A percentile compares a stretch with the other conserved stretches of the same genome.
phyloP scores from a whole-genome alignment of 2,329 filamentous ascomycete genomes.

The Epichloe festucae region DNA sequence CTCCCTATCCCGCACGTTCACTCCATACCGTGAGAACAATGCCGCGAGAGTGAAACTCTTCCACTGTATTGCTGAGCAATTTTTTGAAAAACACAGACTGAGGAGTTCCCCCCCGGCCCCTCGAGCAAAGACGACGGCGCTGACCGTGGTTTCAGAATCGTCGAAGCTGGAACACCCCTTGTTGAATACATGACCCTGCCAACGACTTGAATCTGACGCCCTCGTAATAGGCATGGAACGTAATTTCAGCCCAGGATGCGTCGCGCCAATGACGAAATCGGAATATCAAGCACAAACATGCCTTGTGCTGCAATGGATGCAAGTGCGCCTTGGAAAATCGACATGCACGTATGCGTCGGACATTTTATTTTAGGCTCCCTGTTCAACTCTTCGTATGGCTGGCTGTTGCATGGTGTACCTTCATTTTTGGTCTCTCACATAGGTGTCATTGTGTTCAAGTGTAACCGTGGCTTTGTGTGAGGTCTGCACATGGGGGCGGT shows the following conservation, averaged over 20 bases:
- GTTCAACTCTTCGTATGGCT: neutral
- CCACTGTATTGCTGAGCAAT: neutral
- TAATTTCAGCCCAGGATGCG: neutral
- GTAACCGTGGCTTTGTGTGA: neutral
- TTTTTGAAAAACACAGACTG: neutral
- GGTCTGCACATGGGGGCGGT: neutral
- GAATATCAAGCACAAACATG: neutral
- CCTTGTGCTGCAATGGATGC: neutral
- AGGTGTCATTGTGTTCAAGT: neutral
- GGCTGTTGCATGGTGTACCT: neutral
- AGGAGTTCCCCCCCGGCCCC: neutral
- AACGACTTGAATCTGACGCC: neutral
- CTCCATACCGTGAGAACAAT: neutral
- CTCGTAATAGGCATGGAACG: neutral
- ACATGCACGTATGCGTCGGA: constrained; percentile 3
- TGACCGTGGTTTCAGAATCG: neutral
- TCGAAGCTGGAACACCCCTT: neutral
- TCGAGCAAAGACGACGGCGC: neutral
- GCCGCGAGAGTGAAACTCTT: too few species aligned
- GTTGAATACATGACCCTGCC: too few species aligned
- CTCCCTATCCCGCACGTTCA: neutral
- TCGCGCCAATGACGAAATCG: neutral
- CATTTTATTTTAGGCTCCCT: neutral
- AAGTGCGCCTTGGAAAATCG: neutral
- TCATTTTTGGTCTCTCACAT: neutral